These are phyloP conservation scores for Rubia balearica DNA, from an alignment of 305 asterid species.

Conservation along the genomic window DNA sequence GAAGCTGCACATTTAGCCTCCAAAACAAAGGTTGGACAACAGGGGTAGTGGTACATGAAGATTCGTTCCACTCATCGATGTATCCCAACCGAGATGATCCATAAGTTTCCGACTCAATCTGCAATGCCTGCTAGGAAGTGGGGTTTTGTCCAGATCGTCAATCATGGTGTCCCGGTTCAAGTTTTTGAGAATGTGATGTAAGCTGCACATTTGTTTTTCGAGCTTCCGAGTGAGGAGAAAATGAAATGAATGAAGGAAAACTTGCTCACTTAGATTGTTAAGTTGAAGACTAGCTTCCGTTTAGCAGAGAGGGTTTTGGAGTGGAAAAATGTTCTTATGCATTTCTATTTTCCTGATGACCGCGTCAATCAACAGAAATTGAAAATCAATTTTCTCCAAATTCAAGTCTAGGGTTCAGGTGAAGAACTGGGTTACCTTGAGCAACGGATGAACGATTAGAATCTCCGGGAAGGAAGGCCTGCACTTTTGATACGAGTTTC, in stretches of 20 bases:
- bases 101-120: slow-evolving; percentile 23
- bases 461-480: no score
- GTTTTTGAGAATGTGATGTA: slow-evolving; percentile 6
- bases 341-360: slow-evolving; percentile 22
- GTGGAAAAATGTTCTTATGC: slow-evolving; percentile 49
- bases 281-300: slow-evolving; percentile 38
- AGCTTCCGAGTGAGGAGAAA: slow-evolving; percentile 42
- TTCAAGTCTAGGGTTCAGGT: no score
- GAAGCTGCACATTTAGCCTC: slow-evolving; percentile 33
- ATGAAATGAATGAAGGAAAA: slow-evolving; percentile 38
- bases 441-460: no score
- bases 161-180: slow-evolving; percentile 36
- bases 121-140: slow-evolving; percentile 31
- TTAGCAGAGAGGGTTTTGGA: slow-evolving; percentile 37
- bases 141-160: slow-evolving; percentile 42
- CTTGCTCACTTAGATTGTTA: slow-evolving; percentile 27
- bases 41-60: slow-evolving; percentile 14
- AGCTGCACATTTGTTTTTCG: slow-evolving; percentile 35
- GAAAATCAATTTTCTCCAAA: no score
- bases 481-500: no score
- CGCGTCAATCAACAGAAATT: background rate
- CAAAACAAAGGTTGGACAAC: slow-evolving; percentile 23
- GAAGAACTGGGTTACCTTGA: no score
- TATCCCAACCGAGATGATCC: slow-evolving; percentile 30
- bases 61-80: slow-evolving; percentile 38